Conservation (phyloP, 2,329 filamentous ascomycete species). For the Aspergillus uvarum region DNA sequence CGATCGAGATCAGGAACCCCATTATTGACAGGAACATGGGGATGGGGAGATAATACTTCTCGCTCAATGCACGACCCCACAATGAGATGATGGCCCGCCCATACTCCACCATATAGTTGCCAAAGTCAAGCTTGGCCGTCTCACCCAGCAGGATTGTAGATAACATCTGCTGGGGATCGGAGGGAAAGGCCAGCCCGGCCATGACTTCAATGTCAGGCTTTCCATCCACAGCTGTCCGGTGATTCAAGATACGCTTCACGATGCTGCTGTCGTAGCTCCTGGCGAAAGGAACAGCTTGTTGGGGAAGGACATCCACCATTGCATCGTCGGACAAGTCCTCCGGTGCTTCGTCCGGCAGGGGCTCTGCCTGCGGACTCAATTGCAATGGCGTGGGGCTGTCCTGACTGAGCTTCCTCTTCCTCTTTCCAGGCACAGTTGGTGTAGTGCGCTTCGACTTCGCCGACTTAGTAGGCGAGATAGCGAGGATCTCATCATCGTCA, state of each 20-base stretch:
- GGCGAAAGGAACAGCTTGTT: constrained; percentile 25
- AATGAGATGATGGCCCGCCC: constrained; percentile 52
- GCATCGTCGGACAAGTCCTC: constrained; percentile 24
- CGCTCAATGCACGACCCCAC: constrained; percentile 57
- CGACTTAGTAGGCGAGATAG: constrained; percentile 56
- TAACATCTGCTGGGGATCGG: constrained; percentile 48
- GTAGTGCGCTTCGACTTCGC: constrained; percentile 53
- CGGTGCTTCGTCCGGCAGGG: constrained; percentile 27
- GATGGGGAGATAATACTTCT: constrained; percentile 50
- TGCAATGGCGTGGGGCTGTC: constrained; percentile 55
- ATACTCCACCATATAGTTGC: constrained; percentile 51
- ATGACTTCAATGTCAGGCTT: constrained; percentile 57
- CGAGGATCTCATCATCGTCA: constrained; percentile 60
- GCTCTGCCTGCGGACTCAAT: constrained; percentile 33
- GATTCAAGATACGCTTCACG: constrained; percentile 57
- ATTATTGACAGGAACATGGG: constrained; percentile 44
- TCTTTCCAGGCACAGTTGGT: constrained; percentile 57
- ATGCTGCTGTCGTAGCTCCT: constrained; percentile 37
- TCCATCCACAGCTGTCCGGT: constrained; percentile 50
- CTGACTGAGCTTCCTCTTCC: constrained; percentile 54
- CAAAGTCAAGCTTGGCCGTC: constrained; percentile 44
- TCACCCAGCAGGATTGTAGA: constrained; percentile 57
- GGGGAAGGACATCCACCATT: constrained; percentile 19
- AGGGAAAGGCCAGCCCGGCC: constrained; percentile 54
- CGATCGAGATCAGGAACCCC: constrained; percentile 41